phyloP scores from a whole-genome alignment of 2,329 filamentous ascomycete species.

The Fusarium albidum region DNA sequence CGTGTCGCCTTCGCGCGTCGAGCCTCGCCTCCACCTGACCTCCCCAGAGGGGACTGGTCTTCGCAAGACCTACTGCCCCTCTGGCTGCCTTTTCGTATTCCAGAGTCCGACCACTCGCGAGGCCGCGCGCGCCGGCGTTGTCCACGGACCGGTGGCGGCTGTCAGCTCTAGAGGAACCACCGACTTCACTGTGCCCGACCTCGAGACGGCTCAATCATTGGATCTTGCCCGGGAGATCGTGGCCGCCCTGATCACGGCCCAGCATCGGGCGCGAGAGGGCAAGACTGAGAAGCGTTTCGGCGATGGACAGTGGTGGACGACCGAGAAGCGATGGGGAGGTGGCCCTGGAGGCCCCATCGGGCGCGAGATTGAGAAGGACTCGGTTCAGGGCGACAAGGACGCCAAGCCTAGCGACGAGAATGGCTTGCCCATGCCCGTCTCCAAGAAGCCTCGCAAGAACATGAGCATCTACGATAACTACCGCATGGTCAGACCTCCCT shows the following conservation, averaged over 20 bases:
- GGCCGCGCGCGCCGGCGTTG: conserved; percentile 64
- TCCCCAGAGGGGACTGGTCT: conserved; percentile 45
- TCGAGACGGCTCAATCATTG: conserved; percentile 64
- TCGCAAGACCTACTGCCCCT: conserved; percentile 64
- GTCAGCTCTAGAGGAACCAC: conserved; percentile 66
- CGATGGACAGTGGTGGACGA: conserved; percentile 69
- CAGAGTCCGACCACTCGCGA: conserved; percentile 68
- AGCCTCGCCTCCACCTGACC: conserved; percentile 66
- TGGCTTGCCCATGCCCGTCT: conserved; percentile 34
- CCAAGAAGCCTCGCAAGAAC: conserved; percentile 62
- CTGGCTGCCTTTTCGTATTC: conserved; percentile 67
- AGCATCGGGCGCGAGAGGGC: conserved; percentile 68
- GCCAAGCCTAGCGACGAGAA: conserved; percentile 40
- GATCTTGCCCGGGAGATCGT: conserved; percentile 70
- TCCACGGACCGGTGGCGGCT: conserved; percentile 69
- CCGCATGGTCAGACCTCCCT: conserved; percentile 66
- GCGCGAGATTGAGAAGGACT: conserved; percentile 62
- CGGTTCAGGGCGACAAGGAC: conserved; percentile 57
- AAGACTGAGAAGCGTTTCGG: conserved; percentile 64
- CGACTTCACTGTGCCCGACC: conserved; percentile 54
- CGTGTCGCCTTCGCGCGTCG: conserved; percentile 62
- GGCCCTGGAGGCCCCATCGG: conserved; percentile 70
- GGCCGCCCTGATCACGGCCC: conserved; percentile 68
- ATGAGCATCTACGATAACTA: conserved; percentile 70
- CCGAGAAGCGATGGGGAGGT: conserved; percentile 68